These are phyloP conservation scores for Aspergillus calidoustus DNA, from an alignment of 2,329 filamentous ascomycete genomes.

Conservation along the genomic window DNA sequence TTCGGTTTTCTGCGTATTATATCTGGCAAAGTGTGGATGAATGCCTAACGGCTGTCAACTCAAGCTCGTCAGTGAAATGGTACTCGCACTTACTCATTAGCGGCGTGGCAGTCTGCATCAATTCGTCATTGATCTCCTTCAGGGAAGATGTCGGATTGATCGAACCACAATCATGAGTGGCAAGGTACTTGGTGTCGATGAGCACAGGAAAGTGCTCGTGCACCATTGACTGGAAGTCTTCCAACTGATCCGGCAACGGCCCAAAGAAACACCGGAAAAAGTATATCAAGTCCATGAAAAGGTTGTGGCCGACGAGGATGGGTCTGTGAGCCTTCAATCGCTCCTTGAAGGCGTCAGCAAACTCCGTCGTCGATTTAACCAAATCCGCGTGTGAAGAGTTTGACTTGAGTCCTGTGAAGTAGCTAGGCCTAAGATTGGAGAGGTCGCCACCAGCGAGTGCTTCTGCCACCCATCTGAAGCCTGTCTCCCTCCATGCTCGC, in stretches of 20 bases:
- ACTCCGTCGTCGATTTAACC: slow-evolving; percentile 27
- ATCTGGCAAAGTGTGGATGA: slow-evolving; percentile 38
- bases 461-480: slow-evolving; percentile 54
- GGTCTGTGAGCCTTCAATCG: slow-evolving; percentile 52
- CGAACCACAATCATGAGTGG: slow-evolving; percentile 59
- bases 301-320: slow-evolving; percentile 65
- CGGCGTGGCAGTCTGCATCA: slow-evolving; percentile 32
- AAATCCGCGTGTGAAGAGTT: slow-evolving; percentile 23
- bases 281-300: slow-evolving; percentile 67
- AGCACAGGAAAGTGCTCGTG: slow-evolving; percentile 61
- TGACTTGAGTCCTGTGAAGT: slow-evolving; percentile 32
- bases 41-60: slow-evolving; percentile 34
- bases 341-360: slow-evolving; percentile 40
- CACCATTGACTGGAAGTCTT: slow-evolving; percentile 57
- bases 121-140: slow-evolving; percentile 32
- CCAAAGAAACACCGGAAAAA: slow-evolving; percentile 65
- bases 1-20: slow-evolving; percentile 27
- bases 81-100: slow-evolving; percentile 34
- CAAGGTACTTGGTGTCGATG: slow-evolving; percentile 68
- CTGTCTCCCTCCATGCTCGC: slow-evolving; percentile 42
- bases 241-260: slow-evolving; percentile 58
- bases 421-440: slow-evolving; percentile 39
- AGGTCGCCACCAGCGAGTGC: slow-evolving; percentile 50
- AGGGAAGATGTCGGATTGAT: slow-evolving; percentile 51
- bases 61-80: not conserved